Conservation (phyloP, 305 asterid species). For the Fraxinus greggii region DNA sequence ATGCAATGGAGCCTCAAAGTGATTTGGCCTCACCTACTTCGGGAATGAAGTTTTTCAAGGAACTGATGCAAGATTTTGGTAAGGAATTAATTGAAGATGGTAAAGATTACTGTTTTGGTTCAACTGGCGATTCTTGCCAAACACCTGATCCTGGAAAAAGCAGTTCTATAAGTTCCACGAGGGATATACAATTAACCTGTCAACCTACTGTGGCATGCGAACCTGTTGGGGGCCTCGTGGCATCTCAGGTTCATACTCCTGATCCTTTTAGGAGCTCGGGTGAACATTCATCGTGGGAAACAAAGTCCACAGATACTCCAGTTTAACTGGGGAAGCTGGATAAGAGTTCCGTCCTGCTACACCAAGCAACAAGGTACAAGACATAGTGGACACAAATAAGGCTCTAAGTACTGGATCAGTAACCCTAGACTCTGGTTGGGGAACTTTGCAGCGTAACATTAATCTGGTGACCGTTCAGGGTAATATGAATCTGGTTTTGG, state of each 20-base stretch:
- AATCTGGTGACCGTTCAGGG: conserved; percentile 61
- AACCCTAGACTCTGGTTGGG: conserved; percentile 44
- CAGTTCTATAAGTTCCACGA: conserved; percentile 66
- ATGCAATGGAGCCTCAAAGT: conserved; percentile 81
- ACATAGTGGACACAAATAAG: conserved; percentile 31
- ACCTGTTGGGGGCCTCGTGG: conserved; percentile 24
- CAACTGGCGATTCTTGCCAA: conserved; percentile 71
- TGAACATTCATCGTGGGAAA: conserved; percentile 63
- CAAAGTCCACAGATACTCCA: conserved; percentile 31
- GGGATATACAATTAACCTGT: conserved; percentile 39
- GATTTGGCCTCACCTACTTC: conserved; percentile 81
- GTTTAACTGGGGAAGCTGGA: conserved; percentile 43
- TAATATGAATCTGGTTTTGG: conserved; percentile 51
- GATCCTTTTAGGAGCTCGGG: conserved; percentile 45
- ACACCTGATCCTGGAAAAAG: conserved; percentile 51
- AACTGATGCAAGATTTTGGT: conserved; percentile 52
- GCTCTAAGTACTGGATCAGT: conserved; percentile 35
- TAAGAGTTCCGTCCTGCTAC: conserved; percentile 47
- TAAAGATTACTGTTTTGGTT: conserved; percentile 72
- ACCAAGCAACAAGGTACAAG: conserved; percentile 32
- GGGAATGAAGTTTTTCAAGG: conserved; percentile 63
- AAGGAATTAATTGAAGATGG: background rate
- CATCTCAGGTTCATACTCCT: conserved; percentile 35
- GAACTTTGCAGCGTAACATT: conserved; percentile 49
- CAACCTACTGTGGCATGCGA: conserved; percentile 41